Percentiles rank a stretch among this genome's conserved stretches.
Evolutionary conservation across 73 alveolate species (phyloP).

Genomic region (Paramecium sonneborni): DNA sequence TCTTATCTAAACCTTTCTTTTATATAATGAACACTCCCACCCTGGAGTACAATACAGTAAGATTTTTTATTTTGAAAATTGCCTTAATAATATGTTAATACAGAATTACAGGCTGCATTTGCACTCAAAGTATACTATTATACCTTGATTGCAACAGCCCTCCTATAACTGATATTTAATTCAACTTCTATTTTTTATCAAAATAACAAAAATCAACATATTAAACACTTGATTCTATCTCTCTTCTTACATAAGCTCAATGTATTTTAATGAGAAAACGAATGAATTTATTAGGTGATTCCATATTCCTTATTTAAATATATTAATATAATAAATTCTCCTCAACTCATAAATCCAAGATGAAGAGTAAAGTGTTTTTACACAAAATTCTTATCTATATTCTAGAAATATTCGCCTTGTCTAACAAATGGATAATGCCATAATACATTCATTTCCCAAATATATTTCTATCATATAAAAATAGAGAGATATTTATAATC

Average conservation of each 20-base stretch:
- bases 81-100: conserved; percentile 19
- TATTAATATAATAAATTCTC: not conserved
- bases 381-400: not conserved
- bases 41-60: not conserved
- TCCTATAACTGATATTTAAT: not conserved
- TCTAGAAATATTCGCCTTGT: not conserved
- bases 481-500: not conserved
- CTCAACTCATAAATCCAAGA: not conserved
- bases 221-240: not conserved
- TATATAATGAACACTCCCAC: conserved; percentile 12
- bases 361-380: conserved; percentile 7
- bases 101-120: conserved; percentile 15
- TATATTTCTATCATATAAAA: conserved; percentile 6
- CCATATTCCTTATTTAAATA: no score
- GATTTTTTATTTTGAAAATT: conserved; percentile 17
- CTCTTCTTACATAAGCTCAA: not conserved
- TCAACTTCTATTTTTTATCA: conserved; percentile 44
- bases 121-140: not conserved
- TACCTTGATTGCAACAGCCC: not conserved
- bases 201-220: conserved; percentile 36
- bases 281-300: no score
- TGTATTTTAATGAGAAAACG: conserved; percentile 18
- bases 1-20: not conserved
- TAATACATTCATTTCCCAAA: conserved; percentile 41
- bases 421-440: conserved; percentile 36